Evolutionary conservation across 192 early-diverging fungal species (phyloP).

Genomic region (Backusella psychrophila): DNA sequence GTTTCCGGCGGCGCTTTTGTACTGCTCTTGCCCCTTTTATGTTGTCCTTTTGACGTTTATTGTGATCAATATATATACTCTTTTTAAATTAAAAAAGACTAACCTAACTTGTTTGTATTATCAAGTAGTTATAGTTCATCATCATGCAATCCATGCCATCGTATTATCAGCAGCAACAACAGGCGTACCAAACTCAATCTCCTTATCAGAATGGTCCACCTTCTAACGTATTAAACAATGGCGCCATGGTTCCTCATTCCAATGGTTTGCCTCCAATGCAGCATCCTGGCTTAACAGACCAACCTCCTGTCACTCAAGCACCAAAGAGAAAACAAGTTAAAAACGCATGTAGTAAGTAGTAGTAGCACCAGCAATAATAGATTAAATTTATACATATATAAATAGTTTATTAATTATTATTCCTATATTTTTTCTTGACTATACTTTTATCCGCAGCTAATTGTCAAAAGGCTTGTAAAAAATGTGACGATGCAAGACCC

Average conservation of each 20-base stretch:
- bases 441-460: constrained; percentile 50
- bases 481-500: constrained; percentile 83
- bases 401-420: background rate
- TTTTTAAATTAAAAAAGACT: background rate
- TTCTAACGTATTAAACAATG: constrained; percentile 11
- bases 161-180: constrained; percentile 11
- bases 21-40: background rate
- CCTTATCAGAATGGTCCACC: constrained; percentile 9
- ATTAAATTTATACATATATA: background rate
- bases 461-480: constrained; percentile 90
- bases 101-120: too few relatives aligned
- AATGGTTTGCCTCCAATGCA: constrained; percentile 23
- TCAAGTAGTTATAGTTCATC: too few relatives aligned
- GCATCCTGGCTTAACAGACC: constrained; percentile 12
- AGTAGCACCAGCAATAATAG: background rate
- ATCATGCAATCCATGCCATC: constrained; percentile 19
- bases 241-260: constrained; percentile 6
- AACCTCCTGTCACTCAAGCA: constrained; percentile 1
- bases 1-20: constrained; percentile 14
- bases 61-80: background rate
- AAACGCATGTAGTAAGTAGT: constrained; percentile 31
- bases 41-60: background rate
- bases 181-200: constrained; percentile 2
- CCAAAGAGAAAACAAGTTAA: constrained; percentile 33
- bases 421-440: too few relatives aligned